Evolutionary conservation across 441 rosid species (phyloP).

Genomic region (Isatis lusitanica): DNA sequence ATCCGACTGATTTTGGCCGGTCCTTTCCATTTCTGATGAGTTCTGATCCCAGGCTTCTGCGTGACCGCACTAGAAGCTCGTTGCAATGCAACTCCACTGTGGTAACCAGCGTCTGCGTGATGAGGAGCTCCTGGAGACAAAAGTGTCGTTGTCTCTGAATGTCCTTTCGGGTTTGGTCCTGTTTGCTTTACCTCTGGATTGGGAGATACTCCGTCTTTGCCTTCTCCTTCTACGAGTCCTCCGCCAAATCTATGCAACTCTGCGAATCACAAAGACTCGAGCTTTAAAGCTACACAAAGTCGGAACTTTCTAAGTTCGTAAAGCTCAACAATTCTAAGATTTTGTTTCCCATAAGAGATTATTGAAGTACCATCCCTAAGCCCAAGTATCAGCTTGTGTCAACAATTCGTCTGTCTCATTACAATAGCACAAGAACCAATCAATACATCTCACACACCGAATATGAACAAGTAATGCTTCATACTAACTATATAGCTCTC

Average conservation of each 20-base stretch:
- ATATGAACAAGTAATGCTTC: not conserved
- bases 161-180: conserved; percentile 53
- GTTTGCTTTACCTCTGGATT: conserved; percentile 57
- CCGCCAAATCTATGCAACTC: conserved; percentile 84
- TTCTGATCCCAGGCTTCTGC: conserved; percentile 73
- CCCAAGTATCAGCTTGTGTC: not conserved
- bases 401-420: too few species aligned
- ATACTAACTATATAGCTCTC: not conserved
- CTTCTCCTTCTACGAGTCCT: conserved; percentile 61
- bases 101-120: conserved; percentile 56
- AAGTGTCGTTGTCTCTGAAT: conserved; percentile 47
- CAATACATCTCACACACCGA: not conserved
- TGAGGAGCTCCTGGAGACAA: conserved; percentile 49
- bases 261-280: conserved; percentile 29
- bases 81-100: conserved; percentile 60
- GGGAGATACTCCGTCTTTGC: conserved; percentile 49
- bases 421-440: not conserved
- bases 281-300: not conserved
- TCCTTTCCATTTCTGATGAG: conserved; percentile 87
- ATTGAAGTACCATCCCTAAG: not conserved
- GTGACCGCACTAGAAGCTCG: conserved; percentile 55
- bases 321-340: not conserved
- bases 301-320: not conserved
- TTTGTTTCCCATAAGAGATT: not conserved
- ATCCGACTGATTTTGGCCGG: conserved; percentile 88